Base-by-base conservation (phyloP, 148 eudicot genomes). In the Drosera capensis region DNA sequence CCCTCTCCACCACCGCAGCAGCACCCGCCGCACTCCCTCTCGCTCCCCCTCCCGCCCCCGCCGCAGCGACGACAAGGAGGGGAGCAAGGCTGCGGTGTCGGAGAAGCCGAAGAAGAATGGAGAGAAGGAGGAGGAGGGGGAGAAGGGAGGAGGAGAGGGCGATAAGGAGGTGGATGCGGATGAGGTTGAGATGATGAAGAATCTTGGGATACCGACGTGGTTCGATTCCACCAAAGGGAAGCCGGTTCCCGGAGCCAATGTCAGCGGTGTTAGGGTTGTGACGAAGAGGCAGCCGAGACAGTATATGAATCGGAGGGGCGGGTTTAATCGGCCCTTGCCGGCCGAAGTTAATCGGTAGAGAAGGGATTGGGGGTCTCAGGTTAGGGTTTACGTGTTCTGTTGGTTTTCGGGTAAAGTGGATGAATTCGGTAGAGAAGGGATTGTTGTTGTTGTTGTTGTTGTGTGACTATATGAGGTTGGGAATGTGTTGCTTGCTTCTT, bases 231-330 rank as follows among this genome's bases (percentile, higher is more conserved):
- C 97, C 3, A 88, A 88, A 51, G 97, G 97, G 39, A 88, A 83
- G 59, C 87, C 72, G 0, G 97, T 88, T 14, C 26, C 70, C 2
- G 97, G 90, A 7, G 72, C 93, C n/a, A 94, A 88, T 48, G 81
- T 80, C 8, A 82, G 97, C 14, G 86, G 86, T 8, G 67, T 83
- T 31, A 71, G 97, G 52, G 82, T 78, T 22, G 92, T 78, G 20
- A 88, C 94, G 5, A 88, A 88, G 62, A 53, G 97, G 21, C 94
- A 80, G 68, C 97, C 97, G 5, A 41, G 94, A 20, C 94, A 88
- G 84, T 88, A 88, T 44, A 88, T 88, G 97, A 88, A 88, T 65
- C 71, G 97, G 12, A 73, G 97, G 7, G 97, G 97, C 11, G 94
- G 97, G 0, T 88, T 88, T 20, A 88, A 83, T 60, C 78, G 97